Percentiles rank a stretch among this genome's conserved stretches.
Evolutionary conservation across 139 green algal genomes (phyloP).

Genomic region (Closterium sp.): DNA sequence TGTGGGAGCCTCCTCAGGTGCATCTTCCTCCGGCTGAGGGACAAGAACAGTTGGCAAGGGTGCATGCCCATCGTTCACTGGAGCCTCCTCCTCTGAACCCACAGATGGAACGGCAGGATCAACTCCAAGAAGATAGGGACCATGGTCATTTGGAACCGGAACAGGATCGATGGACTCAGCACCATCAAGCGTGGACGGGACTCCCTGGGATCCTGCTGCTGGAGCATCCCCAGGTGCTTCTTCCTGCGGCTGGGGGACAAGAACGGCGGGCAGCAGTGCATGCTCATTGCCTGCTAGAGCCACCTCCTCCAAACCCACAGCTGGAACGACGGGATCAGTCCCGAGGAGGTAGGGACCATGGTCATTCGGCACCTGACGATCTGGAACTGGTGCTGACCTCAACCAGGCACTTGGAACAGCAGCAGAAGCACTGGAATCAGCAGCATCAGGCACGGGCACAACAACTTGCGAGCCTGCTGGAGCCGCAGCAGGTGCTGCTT

Average conservation of each 20-base stretch:
- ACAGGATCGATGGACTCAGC: not conserved
- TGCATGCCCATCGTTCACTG: not conserved
- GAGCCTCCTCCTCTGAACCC: too few relatives aligned
- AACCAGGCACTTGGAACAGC: not conserved
- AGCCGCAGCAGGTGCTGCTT: too few relatives aligned
- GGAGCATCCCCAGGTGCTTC: not conserved
- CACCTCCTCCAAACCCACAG: not conserved
- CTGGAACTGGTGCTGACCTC: too few relatives aligned
- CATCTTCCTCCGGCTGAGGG: too few relatives aligned
- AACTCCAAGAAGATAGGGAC: not conserved
- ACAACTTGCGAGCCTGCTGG: too few relatives aligned
- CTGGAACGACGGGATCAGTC: not conserved
- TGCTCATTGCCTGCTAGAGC: not conserved
- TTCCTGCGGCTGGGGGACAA: not conserved
- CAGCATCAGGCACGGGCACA: not conserved
- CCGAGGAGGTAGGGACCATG: not conserved
- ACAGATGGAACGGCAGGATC: not conserved
- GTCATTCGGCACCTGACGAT: not conserved
- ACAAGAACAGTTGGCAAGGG: not conserved
- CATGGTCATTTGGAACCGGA: not conserved
- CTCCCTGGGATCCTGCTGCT: not conserved
- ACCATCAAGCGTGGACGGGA: not conserved
- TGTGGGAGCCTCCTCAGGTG: too few relatives aligned
- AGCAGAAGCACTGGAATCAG: not conserved
- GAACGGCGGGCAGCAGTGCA: not conserved